Conservation (phyloP, 306 rosid genomes). For the Acacia acuminata region DNA sequence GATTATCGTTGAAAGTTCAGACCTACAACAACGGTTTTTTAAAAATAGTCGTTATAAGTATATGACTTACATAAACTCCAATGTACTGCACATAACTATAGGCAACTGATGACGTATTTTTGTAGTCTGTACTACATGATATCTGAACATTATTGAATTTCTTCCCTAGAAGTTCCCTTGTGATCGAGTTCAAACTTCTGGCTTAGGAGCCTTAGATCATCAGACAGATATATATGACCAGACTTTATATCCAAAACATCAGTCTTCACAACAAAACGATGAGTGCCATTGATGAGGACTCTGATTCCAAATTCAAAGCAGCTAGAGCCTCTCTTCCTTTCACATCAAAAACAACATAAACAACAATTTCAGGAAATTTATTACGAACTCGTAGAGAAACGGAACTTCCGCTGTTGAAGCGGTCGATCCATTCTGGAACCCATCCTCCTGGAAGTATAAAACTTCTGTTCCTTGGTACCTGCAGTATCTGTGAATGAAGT, state of each 20-base stretch:
- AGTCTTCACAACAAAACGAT: background rate
- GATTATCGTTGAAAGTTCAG: too few species aligned
- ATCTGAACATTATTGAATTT: background rate
- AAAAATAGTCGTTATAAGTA: too few species aligned
- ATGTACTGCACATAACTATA: too few species aligned
- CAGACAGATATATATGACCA: background rate
- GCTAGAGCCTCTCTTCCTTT: background rate
- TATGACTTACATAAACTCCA: too few species aligned
- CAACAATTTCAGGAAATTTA: background rate
- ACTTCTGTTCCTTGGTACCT: background rate
- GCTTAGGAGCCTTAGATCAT: background rate
- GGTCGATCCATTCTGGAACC: background rate
- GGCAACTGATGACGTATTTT: too few species aligned
- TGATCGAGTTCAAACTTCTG: background rate
- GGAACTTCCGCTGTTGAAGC: background rate
- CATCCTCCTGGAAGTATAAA: background rate
- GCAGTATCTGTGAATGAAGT: too few species aligned
- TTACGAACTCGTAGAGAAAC: background rate
- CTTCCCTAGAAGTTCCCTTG: background rate
- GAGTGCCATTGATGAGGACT: background rate
- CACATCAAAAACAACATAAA: background rate
- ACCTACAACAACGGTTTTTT: too few species aligned
- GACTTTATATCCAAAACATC: background rate
- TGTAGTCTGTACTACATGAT: background rate
- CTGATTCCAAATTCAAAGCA: background rate